These are phyloP conservation scores for Solanum pinnatisectum DNA, from an alignment of 257 asterid genomes.

Conservation along the genomic window DNA sequence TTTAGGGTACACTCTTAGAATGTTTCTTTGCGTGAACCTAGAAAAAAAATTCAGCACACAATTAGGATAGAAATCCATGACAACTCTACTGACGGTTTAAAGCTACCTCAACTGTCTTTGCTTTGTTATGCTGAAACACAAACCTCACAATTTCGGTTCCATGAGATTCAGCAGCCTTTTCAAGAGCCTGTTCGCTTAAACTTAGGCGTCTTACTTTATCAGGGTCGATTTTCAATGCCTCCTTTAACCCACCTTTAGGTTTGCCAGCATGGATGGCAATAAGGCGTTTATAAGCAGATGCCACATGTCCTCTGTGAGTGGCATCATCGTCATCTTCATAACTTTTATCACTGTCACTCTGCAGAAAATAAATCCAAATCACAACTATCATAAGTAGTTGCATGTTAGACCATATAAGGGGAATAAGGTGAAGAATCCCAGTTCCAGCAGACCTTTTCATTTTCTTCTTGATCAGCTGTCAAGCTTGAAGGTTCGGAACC, in stretches of 20 bases:
- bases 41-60: background rate
- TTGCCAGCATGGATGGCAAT: conserved; percentile 92
- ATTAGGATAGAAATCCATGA: conserved; percentile 1
- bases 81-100: background rate
- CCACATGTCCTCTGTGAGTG: conserved; percentile 22
- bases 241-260: conserved; percentile 67
- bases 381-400: background rate
- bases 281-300: conserved; percentile 54
- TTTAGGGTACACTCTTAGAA: conserved; percentile 75
- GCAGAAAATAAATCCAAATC: background rate
- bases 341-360: conserved; percentile 10
- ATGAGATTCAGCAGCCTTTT: conserved; percentile 53
- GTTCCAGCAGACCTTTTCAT: conserved; percentile 30
- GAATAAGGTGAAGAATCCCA: background rate
- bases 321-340: conserved; percentile 42
- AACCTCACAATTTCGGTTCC: conserved; percentile 77
- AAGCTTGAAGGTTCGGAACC: conserved; percentile 65
- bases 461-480: conserved; percentile 38
- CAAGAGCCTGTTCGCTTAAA: conserved; percentile 88
- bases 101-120: background rate
- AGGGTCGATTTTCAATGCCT: conserved; percentile 59
- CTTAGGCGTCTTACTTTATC: conserved; percentile 84
- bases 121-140: background rate
- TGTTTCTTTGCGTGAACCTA: conserved; percentile 77
- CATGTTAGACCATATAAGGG: background rate